Conservation (phyloP, 805 yeast species). For the Pichia sporocuriosa region DNA sequence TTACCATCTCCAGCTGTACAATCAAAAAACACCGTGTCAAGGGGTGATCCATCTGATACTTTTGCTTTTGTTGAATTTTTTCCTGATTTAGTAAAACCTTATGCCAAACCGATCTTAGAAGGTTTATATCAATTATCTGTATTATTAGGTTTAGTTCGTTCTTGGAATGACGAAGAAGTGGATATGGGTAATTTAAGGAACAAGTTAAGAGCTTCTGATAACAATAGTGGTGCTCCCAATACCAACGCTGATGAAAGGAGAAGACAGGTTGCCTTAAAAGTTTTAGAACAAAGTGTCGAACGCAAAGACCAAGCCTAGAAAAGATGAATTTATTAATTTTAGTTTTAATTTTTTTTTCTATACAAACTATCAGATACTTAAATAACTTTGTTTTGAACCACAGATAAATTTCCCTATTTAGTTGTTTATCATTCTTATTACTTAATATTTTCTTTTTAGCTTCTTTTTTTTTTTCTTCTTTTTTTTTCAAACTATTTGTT, state of each 20-base stretch:
- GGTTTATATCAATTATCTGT: conserved; percentile 33
- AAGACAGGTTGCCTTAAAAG: conserved; percentile 70
- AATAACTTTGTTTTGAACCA: too few relatives aligned
- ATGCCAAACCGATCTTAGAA: conserved; percentile 46
- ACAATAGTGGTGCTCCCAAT: background rate
- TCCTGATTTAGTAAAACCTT: conserved; percentile 54
- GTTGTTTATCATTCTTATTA: background rate
- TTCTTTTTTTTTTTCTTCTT: background rate
- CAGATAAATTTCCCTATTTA: too few relatives aligned
- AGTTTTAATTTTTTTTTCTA: background rate
- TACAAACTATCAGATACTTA: too few relatives aligned
- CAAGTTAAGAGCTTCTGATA: conserved; percentile 45
- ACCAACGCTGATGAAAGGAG: conserved; percentile 58
- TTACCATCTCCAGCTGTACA: conserved; percentile 32
- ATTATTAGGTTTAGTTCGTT: conserved; percentile 43
- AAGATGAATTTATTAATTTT: background rate
- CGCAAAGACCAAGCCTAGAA: background rate
- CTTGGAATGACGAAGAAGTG: conserved; percentile 61
- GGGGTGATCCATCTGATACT: conserved; percentile 88
- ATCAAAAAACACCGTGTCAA: conserved; percentile 20
- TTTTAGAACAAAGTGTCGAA: conserved; percentile 47
- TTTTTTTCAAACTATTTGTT: background rate
- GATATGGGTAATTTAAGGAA: conserved; percentile 72
- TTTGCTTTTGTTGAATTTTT: conserved; percentile 79
- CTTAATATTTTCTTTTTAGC: background rate